Base-by-base conservation (phyloP, 352 stramenopile species). In the Pythium apleroticum region DNA sequence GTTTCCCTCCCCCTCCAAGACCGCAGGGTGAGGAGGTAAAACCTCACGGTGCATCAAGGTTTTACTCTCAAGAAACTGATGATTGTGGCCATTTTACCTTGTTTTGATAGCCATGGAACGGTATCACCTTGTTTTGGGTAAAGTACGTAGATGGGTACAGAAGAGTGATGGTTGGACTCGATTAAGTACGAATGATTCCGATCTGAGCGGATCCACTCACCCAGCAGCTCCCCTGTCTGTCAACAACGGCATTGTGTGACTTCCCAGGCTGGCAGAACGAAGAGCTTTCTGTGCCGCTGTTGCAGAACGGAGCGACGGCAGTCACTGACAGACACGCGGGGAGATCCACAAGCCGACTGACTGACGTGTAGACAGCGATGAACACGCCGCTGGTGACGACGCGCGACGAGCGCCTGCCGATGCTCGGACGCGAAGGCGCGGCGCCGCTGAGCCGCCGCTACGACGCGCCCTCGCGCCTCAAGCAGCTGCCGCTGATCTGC, bases 401-500 rank as follows among this genome's bases (percentile, higher is more conserved):
- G 17, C 19, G 14, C 19, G 57, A 65, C 49, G 74, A 81, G 56
- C 65, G 53, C 43, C 45, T 66, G 41, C 71, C 74, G 31, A 75
- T 78, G 65, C 65, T 81, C 45, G 60, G 69, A 33, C 30, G 19
- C 20, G 22, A 60, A 33, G 24, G 46, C 17, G 22, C 35, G 1
- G 57, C 37, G 11, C 19, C 41, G 41, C 12, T 30, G 30, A 31
- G 27, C 33, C 56, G 41, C 9, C 60, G 35, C 52, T 56, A 39
- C 59, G 39, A 61, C 55, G 33, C 64, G 19, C 45, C 57, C 7
- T 59, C 68, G n/a, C 57, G 56, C 17, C 57, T 74, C 62, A 66
- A 63, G 64, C 60, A 72, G 24, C 67, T 80, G 25, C 73, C 70
- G 28, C 39, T 79, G 43, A 57, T 81, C n/a, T 76, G 69, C 45